A percentile compares a stretch with the other conserved stretches of the same genome.
Conservation (phyloP, 176 grass and related monocot genomes). For the Pontederia paniculata region DNA sequence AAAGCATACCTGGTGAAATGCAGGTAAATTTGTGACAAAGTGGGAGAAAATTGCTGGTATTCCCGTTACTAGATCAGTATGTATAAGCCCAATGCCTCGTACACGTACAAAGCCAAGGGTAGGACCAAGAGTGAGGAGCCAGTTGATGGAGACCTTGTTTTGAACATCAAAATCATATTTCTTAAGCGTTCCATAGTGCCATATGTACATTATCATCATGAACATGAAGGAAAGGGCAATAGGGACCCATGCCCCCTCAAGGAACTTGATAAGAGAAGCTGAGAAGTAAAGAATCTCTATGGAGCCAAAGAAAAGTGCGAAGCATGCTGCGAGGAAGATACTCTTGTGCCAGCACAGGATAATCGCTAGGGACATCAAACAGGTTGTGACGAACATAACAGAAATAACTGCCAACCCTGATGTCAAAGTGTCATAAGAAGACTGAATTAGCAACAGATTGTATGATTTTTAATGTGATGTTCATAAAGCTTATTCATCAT, state of each 20-base stretch:
- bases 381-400: conserved; percentile 90
- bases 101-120: conserved; percentile 84
- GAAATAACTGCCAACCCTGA: conserved; percentile 83
- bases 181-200: conserved; percentile 76
- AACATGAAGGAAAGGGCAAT: conserved; percentile 61
- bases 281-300: conserved; percentile 80
- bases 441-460: too few relatives aligned
- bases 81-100: conserved; percentile 72
- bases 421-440: not conserved
- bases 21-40: conserved; percentile 90
- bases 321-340: conserved; percentile 34
- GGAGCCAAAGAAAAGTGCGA: conserved; percentile 65
- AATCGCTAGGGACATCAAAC: conserved; percentile 85
- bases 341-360: conserved; percentile 86
- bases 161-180: conserved; percentile 79
- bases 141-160: conserved; percentile 82
- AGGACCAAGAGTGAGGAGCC: conserved; percentile 71
- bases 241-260: conserved; percentile 88
- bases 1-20: conserved; percentile 80
- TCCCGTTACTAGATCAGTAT: conserved; percentile 69
- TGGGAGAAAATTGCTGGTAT: conserved; percentile 94
- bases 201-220: conserved; percentile 75
- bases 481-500: too few relatives aligned
- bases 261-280: conserved; percentile 68
- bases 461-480: too few relatives aligned